Base-by-base conservation (phyloP, 306 rosid genomes). In the Quercus glauca region DNA sequence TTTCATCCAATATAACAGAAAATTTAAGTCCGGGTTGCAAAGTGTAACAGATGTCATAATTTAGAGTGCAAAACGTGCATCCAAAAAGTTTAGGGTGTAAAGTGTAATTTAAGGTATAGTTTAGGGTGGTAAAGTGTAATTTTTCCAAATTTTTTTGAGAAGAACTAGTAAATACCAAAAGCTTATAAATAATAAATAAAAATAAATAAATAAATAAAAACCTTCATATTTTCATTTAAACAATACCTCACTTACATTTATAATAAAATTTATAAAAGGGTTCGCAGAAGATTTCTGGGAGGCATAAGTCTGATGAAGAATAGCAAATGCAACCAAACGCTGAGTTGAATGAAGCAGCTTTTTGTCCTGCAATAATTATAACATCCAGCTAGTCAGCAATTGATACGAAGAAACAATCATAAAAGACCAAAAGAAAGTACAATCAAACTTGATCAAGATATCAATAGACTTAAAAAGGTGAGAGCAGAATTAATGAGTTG, bases 221-320 rank as follows among this genome's bases (percentile, higher is more conserved):
- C 31, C 12, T 26, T 25, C 67, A 59, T 59, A 59, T 26, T 59
- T 23, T 11, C 17, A 59, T 59, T 28, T 13, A 59, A 59, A 59
- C 45, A 52, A 76, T n/a, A 73, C 63, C 35, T 60, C 29, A 56
- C 99, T 90, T 85, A 96, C 99, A 13, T 84, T 85, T 45, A 93
- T 59, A 26, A 93, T 82, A 17, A 90, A 86, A 83, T 74, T 76
- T 71, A 91, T 73, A 87, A 96, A 96, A 12, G 99, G 99, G 80
- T 96, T 91, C 4, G 88, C 80, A 70, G 97, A 84, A 74, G 87
- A 74, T 25, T 82, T 86, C 85, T 91, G 93, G 14, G 98, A 86
- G 55, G 98, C 87, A 84, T 90, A 92, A 21, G 98, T 79, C 67
- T 87, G 97, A 35, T 90, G 88, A 67, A 94, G 89, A 67, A 94